Evolutionary conservation across 2,329 filamentous ascomycete species (phyloP).

Genomic region (Teratosphaeria pseudoeucalypti): DNA sequence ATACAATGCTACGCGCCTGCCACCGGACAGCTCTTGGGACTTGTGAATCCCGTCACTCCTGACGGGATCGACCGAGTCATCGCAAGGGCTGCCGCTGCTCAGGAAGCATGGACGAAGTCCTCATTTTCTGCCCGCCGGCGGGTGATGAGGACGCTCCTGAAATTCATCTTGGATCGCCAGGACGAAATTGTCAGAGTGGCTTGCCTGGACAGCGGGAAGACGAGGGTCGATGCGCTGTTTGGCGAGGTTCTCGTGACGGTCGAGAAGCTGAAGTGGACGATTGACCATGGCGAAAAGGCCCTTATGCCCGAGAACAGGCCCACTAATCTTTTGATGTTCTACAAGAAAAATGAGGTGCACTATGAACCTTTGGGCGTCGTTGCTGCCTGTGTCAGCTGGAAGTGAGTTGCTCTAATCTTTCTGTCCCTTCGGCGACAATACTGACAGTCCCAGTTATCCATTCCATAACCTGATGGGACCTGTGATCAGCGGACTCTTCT

Average conservation of each 20-base stretch:
- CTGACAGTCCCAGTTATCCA: constrained; percentile 16
- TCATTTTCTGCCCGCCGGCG: constrained; percentile 66
- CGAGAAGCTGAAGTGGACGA: constrained; percentile 92
- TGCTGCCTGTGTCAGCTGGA: constrained; percentile 89
- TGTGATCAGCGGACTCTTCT: constrained; percentile 79
- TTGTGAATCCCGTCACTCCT: constrained; percentile 64
- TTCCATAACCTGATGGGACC: constrained; percentile 94
- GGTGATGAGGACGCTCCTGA: constrained; percentile 71
- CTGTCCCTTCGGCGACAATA: neutral
- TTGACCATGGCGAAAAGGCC: constrained; percentile 77
- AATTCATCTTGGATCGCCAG: constrained; percentile 79
- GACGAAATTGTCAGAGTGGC: constrained; percentile 75
- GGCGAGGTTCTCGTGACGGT: constrained; percentile 90
- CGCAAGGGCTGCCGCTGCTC: constrained; percentile 61
- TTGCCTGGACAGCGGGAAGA: constrained; percentile 91
- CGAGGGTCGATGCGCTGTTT: constrained; percentile 83
- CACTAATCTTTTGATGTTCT: constrained; percentile 86
- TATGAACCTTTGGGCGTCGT: constrained; percentile 94
- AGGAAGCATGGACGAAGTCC: constrained; percentile 66
- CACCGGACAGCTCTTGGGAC: constrained; percentile 72
- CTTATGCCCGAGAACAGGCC: constrained; percentile 62
- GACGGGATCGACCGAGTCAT: constrained; percentile 72
- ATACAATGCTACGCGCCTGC: constrained; percentile 85
- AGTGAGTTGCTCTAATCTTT: constrained; percentile 45
- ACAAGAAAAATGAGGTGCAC: constrained; percentile 81